Evolutionary conservation across 169 alveolate genomes (phyloP).

Genomic region (Cryptosporidium viatorum): DNA sequence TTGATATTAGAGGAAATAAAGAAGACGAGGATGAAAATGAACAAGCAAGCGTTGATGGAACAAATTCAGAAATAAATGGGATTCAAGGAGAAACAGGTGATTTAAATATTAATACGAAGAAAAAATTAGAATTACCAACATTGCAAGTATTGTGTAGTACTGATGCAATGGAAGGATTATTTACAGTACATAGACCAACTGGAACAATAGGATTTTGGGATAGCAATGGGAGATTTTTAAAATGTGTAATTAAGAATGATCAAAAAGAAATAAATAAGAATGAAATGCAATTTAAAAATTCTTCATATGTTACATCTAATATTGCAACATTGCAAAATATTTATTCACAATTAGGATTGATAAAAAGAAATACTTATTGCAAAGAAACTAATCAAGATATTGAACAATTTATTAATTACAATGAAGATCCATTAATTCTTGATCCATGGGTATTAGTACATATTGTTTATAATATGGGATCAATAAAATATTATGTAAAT

Average conservation of each 20-base stretch:
- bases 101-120: slow-evolving; percentile 4
- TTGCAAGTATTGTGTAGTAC: slow-evolving; percentile 66
- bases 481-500: slow-evolving; percentile 62
- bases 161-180: slow-evolving; percentile 74
- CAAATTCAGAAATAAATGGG: neutral
- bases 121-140: slow-evolving; percentile 54
- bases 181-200: slow-evolving; percentile 56
- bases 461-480: slow-evolving; percentile 72
- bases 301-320: slow-evolving; percentile 7
- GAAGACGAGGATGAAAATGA: slow-evolving; percentile 9
- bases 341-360: slow-evolving; percentile 48
- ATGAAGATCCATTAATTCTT: slow-evolving; percentile 59
- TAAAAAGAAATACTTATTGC: slow-evolving; percentile 51
- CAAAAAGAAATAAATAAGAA: slow-evolving; percentile 10
- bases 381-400: slow-evolving; percentile 42
- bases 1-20: neutral
- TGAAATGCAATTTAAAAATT: slow-evolving; percentile 12
- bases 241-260: slow-evolving; percentile 42
- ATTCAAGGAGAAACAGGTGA: neutral
- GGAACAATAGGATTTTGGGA: slow-evolving; percentile 75
- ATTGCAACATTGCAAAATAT: slow-evolving; percentile 62
- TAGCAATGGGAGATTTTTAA: slow-evolving; percentile 73
- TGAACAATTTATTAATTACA: slow-evolving; percentile 55
- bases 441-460: slow-evolving; percentile 75
- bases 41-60: neutral